phyloP scores from a whole-genome alignment of 257 asterid species.

The Nicotiana noctiflora region DNA sequence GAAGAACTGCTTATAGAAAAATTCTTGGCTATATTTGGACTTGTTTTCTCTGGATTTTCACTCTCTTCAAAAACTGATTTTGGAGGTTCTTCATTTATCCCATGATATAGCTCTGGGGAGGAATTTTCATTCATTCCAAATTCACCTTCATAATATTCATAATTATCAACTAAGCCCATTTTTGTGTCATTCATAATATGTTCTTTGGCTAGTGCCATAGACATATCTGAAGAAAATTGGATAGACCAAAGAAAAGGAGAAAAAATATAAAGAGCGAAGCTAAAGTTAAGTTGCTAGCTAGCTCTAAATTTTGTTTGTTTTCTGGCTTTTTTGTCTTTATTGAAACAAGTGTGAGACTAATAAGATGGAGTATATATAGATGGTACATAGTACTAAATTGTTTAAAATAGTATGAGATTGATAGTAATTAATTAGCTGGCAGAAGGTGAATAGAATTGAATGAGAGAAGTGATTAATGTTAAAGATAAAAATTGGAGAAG shows the following conservation, averaged over 20 bases:
- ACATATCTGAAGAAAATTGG: neutral
- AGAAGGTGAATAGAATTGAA: constrained; percentile 20
- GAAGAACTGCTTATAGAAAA: constrained; percentile 44
- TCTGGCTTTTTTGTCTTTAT: neutral
- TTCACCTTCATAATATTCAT: constrained; percentile 45
- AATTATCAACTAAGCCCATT: constrained; percentile 30
- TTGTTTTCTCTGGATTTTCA: constrained; percentile 38
- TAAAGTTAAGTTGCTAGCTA: neutral
- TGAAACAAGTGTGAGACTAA: neutral
- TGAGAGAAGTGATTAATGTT: constrained; percentile 1
- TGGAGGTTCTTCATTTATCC: constrained; percentile 9
- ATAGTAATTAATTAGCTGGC: constrained; percentile 48
- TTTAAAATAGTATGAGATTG: constrained; percentile 31
- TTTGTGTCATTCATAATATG: constrained; percentile 33
- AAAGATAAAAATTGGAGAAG: constrained; percentile 10
- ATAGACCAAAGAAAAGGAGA: neutral
- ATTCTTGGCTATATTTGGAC: constrained; percentile 23
- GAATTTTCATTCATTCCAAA: constrained; percentile 27
- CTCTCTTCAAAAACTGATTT: constrained; percentile 21
- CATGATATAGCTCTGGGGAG: constrained; percentile 25
- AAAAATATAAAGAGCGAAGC: neutral
- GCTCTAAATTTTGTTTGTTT: neutral
- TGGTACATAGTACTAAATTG: neutral
- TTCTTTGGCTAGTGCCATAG: constrained; percentile 52
- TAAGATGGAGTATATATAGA: neutral